These are phyloP conservation scores for Euptelea pleiosperma DNA, from an alignment of 164 flowering plant species.

Conservation along the genomic window DNA sequence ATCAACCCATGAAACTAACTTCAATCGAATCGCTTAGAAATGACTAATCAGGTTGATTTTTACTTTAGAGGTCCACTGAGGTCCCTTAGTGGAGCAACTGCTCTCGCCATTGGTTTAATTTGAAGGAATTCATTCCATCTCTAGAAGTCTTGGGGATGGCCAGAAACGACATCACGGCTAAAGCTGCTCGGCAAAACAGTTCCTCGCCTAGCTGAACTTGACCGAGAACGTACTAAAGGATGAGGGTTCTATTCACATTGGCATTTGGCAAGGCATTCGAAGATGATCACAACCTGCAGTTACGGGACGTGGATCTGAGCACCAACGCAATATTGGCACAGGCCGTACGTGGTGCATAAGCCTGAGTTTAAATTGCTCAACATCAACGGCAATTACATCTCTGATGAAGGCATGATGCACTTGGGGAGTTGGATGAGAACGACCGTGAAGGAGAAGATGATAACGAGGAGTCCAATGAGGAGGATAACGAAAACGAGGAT, in stretches of 20 bases:
- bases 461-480: constrained; percentile 43
- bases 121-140: constrained; percentile 50
- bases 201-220: constrained; percentile 57
- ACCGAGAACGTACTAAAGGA: constrained; percentile 84
- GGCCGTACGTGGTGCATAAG: constrained; percentile 45
- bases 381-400: constrained; percentile 68
- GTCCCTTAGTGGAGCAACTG: too few species aligned
- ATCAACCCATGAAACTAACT: too few species aligned
- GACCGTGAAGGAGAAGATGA: constrained; percentile 77
- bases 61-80: too few species aligned
- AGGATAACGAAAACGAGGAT: constrained; percentile 20
- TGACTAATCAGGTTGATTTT: too few species aligned
- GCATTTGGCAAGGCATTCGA: constrained; percentile 52
- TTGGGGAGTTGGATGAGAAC: constrained; percentile 82
- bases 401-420: constrained; percentile 78
- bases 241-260: constrained; percentile 54
- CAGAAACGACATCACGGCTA: constrained; percentile 76
- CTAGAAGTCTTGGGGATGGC: constrained; percentile 77
- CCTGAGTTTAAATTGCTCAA: constrained; percentile 59
- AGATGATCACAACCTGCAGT: constrained; percentile 38
- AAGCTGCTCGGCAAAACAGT: constrained; percentile 47
- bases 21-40: too few species aligned
- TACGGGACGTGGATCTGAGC: constrained; percentile 73
- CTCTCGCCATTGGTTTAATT: constrained; percentile 53
- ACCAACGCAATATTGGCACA: constrained; percentile 52